These are phyloP conservation scores for Xerocomus brunneocitrinus DNA, from an alignment of 768 basidiomycete genomes.

Conservation along the genomic window DNA sequence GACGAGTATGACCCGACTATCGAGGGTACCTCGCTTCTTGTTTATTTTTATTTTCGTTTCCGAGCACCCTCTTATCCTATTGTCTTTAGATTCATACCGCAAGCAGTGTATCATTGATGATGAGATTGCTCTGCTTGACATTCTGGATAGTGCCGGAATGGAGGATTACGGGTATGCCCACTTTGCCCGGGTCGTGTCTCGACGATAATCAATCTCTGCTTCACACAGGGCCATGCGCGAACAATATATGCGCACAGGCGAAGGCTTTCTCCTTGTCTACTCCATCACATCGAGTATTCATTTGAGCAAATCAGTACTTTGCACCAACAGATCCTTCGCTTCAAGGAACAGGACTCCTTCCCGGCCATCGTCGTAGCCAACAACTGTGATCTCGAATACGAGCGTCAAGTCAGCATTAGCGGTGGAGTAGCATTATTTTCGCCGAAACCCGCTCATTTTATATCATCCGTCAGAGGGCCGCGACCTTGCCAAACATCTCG, in stretches of 20 bases:
- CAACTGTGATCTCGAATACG: conserved; percentile 94
- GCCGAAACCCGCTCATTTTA: not conserved
- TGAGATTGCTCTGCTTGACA: conserved; percentile 93
- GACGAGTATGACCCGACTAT: conserved; percentile 95
- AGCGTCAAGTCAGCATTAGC: conserved; percentile 92
- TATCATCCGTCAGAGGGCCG: conserved; percentile 71
- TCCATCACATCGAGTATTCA: conserved; percentile 96
- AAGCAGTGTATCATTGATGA: conserved; percentile 97
- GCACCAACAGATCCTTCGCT: conserved; percentile 92
- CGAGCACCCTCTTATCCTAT: not conserved
- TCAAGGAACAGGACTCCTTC: conserved; percentile 94
- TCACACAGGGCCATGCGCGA: conserved; percentile 88
- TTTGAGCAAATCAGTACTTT: conserved; percentile 97
- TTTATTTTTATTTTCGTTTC: not conserved
- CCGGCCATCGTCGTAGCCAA: conserved; percentile 96
- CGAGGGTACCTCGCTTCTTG: conserved; percentile 53
- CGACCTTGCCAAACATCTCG: conserved; percentile 91
- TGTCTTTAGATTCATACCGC: conserved; percentile 77
- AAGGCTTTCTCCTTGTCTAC: conserved; percentile 96
- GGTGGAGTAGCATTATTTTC: conserved; percentile 44
- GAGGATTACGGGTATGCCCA: conserved; percentile 89
- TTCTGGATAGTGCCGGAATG: conserved; percentile 95
- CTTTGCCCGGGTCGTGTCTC: conserved; percentile 1
- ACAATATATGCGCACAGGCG: conserved; percentile 97
- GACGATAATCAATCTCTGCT: not conserved